Evolutionary conservation across 306 rosid genomes (phyloP), one percentile per base, ranked within the genome.

Genomic region (Cicer pinnatifidum): DNA sequence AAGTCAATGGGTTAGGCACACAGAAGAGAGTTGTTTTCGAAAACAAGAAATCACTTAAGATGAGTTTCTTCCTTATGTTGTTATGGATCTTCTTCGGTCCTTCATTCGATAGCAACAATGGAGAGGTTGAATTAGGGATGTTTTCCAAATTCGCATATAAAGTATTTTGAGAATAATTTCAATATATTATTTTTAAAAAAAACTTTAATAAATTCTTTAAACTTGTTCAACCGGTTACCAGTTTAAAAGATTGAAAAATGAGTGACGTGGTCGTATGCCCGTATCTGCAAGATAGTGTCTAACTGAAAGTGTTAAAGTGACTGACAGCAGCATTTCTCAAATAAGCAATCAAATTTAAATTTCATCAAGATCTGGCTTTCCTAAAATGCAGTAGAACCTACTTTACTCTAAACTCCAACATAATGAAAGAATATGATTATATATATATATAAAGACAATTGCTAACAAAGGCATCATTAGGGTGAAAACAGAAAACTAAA

Each of bases 381-480:
- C 73, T 71, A 60, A 65, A 65, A 71, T 46, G 58, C 46, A 41
- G 17, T 33, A 38, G 56, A 70, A 54, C 39, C 78, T 13, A 65
- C 37, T 39, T 19, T 5, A 9, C 52, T 19, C 71, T 37, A 70
- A 28, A 54, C 19, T 11, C 44, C 71, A 44, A n/a, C 65, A 56
- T 16, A 78, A 9, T 35, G 43, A 59, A 28, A 17, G 6, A 48
- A 23, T 38, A 43, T 7, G 11, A 56, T 43, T n/a, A 41, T 5
- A 60, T 69, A 2, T 17, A 23, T 23, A 28, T 3, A 28, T 28
- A 28, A 28, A 28, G 35, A 3, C 5, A 28, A 28, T 28, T 74
- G 50, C 63, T 51, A 39, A 11, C 43, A 5, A 59, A 19, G 13
- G 39, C 33, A 67, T 11, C n/a, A 16, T 8, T 9, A 48, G 17